A percentile compares a stretch with the other conserved stretches of the same genome.
Conservation (phyloP, 345 rosid species). For the Moringa oleifera region DNA sequence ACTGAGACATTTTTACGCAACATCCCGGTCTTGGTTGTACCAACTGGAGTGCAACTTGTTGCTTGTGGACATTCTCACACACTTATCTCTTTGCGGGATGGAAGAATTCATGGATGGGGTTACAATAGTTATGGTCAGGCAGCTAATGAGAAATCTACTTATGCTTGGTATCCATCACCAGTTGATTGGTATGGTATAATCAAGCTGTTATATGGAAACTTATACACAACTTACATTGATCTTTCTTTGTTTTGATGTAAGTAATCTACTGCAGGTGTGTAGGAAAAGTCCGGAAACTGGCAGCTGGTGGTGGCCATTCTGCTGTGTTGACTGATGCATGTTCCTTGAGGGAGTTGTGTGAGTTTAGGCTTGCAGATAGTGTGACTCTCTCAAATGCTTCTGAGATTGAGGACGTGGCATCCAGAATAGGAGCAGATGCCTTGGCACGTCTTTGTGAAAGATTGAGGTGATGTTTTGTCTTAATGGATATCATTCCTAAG, state of each 20-base stretch:
- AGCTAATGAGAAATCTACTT: conserved; percentile 76
- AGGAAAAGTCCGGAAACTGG: conserved; percentile 85
- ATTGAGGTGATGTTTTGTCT: conserved; percentile 54
- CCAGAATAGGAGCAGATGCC: conserved; percentile 77
- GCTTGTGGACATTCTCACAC: conserved; percentile 98
- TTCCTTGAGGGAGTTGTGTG: conserved; percentile 88
- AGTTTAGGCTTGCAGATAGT: conserved; percentile 80
- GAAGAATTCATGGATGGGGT: conserved; percentile 92
- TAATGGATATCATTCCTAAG: too few relatives aligned
- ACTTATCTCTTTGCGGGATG: conserved; percentile 66
- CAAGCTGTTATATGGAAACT: conserved; percentile 7
- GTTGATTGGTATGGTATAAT: conserved; percentile 71
- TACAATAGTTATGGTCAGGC: conserved; percentile 97
- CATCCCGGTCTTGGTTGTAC: conserved; percentile 69
- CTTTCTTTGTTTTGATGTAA: conserved; percentile 12
- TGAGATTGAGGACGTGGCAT: conserved; percentile 74
- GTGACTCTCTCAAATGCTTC: conserved; percentile 68
- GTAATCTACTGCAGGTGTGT: conserved; percentile 58
- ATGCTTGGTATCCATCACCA: conserved; percentile 97
- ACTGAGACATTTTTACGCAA: conserved; percentile 56
- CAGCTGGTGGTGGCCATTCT: conserved; percentile 98
- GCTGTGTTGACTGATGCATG: conserved; percentile 95
- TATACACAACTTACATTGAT: conserved; percentile 12
- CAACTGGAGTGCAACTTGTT: conserved; percentile 63
- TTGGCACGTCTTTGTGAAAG: conserved; percentile 92